phyloP scores from a whole-genome alignment of 352 stramenopile species.

The Globisporangium abappressorium region DNA sequence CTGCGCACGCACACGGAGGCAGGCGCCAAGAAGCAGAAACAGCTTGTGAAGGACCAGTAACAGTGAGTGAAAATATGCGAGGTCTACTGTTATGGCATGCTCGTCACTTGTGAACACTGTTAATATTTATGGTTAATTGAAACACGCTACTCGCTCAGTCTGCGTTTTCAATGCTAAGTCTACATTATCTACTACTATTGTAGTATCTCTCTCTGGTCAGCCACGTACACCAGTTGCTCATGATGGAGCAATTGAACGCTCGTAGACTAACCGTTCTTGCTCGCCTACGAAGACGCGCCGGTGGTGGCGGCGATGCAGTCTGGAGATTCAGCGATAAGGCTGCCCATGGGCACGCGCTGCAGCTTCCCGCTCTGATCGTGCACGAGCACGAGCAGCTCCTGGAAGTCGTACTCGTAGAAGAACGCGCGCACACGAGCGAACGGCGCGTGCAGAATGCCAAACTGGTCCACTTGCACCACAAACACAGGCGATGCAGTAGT shows the following conservation, averaged over 20 bases:
- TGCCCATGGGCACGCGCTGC: slow-evolving; percentile 31
- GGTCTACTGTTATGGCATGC: background rate
- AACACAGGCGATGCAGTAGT: slow-evolving; percentile 27
- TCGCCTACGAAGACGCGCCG: slow-evolving; percentile 14
- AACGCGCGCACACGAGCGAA: slow-evolving; percentile 82
- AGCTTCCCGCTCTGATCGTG: slow-evolving; percentile 33
- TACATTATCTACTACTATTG: no score
- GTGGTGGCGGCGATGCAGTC: slow-evolving; percentile 49
- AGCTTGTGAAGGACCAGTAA: background rate
- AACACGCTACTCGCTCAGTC: background rate
- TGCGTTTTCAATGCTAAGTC: background rate
- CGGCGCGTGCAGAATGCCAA: slow-evolving; percentile 82
- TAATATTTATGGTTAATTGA: background rate
- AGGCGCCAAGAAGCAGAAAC: background rate
- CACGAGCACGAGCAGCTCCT: slow-evolving; percentile 35
- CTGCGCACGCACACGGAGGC: slow-evolving; percentile 24
- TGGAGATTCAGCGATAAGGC: slow-evolving; percentile 46
- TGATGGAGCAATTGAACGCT: background rate
- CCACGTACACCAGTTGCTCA: background rate
- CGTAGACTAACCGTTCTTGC: no score
- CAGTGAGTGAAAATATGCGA: no score
- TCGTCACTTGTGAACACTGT: background rate
- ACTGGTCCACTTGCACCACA: slow-evolving; percentile 86
- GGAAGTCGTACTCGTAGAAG: slow-evolving; percentile 76
- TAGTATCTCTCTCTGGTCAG: no score